Base-by-base conservation (phyloP, 257 asterid genomes). In the Lantana camara region DNA sequence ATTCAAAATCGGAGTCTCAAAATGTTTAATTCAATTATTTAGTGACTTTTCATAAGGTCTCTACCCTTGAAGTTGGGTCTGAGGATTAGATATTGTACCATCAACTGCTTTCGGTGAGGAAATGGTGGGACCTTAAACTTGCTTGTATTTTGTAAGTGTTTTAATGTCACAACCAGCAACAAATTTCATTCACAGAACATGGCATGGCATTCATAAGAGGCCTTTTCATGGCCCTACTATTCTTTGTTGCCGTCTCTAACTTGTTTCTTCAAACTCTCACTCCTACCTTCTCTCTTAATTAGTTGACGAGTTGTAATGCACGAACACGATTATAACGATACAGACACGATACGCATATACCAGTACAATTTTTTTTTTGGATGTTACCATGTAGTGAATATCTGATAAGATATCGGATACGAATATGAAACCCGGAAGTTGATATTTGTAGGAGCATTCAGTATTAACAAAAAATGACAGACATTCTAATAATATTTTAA, bases 171-270 rank as follows among this genome's bases (percentile, higher is more conserved):
- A 54, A 52, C 9, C 49, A 73, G 77, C 79, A 78, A 72, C 78
- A 76, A 78, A 75, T 80, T 79, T 74, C 82, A 65, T 61, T 80
- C 95, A 84, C 89, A 87, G 95, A 87, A 87, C 91, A 82, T 87
- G 95, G 81, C 81, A 67, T 72, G 80, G 73, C 77, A 74, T 74
- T 77, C 62, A 57, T 77, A 53, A 41, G 11, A 49, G 71, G 58
- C 62, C 75, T 45, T 68, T 57, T 20, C 62, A 58, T 52, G 85
- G 79, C 75, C 83, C 85, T 78, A 66, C 56, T 34, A 12, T 24
- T 8, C 51, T 19, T 46, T 57, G 21, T 32, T 68, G 50, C 46
- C 66, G 57, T 64, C 40, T 57, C 57, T 41, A 32, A 60, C 45
- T 63, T 3, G 37, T 29, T 7, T 44, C 23, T 20, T 40, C 11